A percentile compares a stretch with the other conserved stretches of the same genome.
phyloP scores from a whole-genome alignment of 2,329 filamentous ascomycete genomes.

The Decorospora gaudefroyi region DNA sequence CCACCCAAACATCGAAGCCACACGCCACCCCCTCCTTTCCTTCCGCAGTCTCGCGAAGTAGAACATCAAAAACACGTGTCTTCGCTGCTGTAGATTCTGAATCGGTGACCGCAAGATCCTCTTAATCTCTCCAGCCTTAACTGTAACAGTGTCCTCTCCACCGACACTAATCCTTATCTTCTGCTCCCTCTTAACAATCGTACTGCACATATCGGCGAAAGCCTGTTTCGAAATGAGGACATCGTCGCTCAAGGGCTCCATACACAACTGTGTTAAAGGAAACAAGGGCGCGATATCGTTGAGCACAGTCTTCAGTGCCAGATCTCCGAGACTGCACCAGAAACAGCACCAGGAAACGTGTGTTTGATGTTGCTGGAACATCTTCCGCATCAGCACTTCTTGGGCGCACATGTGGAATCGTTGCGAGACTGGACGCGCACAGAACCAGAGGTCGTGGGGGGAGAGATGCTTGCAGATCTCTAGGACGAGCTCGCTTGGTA shows the following conservation, averaged over 20 bases:
- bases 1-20: not conserved
- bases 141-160: not conserved
- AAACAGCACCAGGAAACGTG: constrained; percentile 14
- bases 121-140: constrained; percentile 1
- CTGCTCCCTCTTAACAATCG: constrained; percentile 5
- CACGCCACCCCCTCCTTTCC: constrained; percentile 1
- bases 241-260: constrained; percentile 2
- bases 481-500: constrained; percentile 11
- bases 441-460: constrained; percentile 7
- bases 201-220: constrained; percentile 4
- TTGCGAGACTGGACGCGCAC: constrained; percentile 6
- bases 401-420: constrained; percentile 8
- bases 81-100: not conserved
- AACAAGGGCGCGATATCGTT: constrained; percentile 4
- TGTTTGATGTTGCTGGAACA: constrained; percentile 3
- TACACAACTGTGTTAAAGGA: not conserved
- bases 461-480: constrained; percentile 7
- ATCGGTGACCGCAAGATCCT: not conserved
- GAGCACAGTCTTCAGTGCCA: not conserved
- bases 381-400: constrained; percentile 6
- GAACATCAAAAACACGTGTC: constrained; percentile 2
- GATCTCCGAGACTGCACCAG: constrained; percentile 11
- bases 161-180: constrained; percentile 5
- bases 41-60: constrained; percentile 6
- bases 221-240: constrained; percentile 1